Base-by-base conservation (phyloP, 2,329 filamentous ascomycete genomes). In the Cercospora nicotianae region DNA sequence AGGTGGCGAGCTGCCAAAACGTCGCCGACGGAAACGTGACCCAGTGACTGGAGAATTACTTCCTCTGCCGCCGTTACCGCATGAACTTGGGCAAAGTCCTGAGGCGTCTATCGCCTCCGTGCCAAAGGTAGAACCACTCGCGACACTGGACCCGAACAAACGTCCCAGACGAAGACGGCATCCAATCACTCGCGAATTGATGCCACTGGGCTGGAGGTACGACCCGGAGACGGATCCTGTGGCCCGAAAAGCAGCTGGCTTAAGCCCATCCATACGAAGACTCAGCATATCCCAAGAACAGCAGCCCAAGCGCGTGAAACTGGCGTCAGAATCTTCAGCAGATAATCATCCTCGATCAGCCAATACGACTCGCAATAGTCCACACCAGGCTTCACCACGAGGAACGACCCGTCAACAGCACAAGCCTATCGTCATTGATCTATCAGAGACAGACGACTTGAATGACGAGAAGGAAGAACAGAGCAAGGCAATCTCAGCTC, bases 121-220 rank as follows among this genome's bases (percentile, higher is more conserved):
- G 51, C 20, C 26, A 8, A n/a, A 42, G 9, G 31, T 18, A n/a
- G 62, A 57, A 39, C 18, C 33, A 13, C 23, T 20, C 10, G n/a
- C 26, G 12, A n/a, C 31, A 18, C 16, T 64, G 33, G 57, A 62
- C 16, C 57, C 20, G 26, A 36, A 70, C 23, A 77, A 76, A 61
- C 70, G 74, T 13, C 70, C 60, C 7, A 67, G 76, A 61, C 73
- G 76, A 2, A 70, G 70, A 65, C 60, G 75, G 23, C 75, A 78
- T 70, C 76, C 75, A 3, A 13, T 72, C 13, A 78, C 76, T 2
- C 68, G 71, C 5, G 75, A 75, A 62, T 67, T 78, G 2, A 78
- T 78, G 76, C 75, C 75, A 26, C 60, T 76, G n/a, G 75, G 74
- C 20, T 77, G 74, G 74, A 61, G 63, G 9, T 76, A 74, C 30